These are phyloP conservation scores for Pecoramyces ruminantium DNA, from an alignment of 192 early-diverging fungal genomes.

Conservation along the genomic window DNA sequence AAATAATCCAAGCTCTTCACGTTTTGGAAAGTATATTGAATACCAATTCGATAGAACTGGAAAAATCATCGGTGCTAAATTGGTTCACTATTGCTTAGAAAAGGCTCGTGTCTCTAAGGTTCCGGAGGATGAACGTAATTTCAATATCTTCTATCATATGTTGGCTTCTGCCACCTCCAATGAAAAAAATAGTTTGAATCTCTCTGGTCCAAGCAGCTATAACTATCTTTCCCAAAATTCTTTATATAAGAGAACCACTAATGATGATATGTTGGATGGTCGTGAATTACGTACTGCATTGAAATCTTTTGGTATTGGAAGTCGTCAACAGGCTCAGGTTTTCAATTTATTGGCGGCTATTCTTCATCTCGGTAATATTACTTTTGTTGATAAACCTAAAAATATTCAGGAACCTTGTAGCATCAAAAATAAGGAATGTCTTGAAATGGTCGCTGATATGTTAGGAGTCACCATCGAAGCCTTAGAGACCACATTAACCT, in stretches of 20 bases:
- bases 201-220: neutral
- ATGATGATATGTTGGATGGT: neutral
- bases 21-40: conserved; percentile 72
- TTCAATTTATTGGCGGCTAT: conserved; percentile 72
- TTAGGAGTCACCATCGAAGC: conserved; percentile 55
- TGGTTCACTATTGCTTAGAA: conserved; percentile 65
- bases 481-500: conserved; percentile 61
- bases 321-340: conserved; percentile 64
- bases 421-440: conserved; percentile 56
- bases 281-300: conserved; percentile 57
- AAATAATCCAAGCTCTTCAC: conserved; percentile 60
- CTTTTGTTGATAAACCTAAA: conserved; percentile 54
- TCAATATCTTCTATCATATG: conserved; percentile 90
- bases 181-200: conserved; percentile 28
- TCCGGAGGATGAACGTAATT: conserved; percentile 47
- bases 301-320: conserved; percentile 68
- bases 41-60: conserved; percentile 86
- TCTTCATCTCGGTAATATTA: conserved; percentile 72
- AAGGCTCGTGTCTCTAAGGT: conserved; percentile 49
- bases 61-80: conserved; percentile 69
- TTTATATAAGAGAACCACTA: neutral
- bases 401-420: conserved; percentile 53
- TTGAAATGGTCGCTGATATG: conserved; percentile 63
- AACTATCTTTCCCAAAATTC: neutral
- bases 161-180: conserved; percentile 61